These are phyloP conservation scores for Xerocomellus chrysenteron DNA, from an alignment of 768 basidiomycete genomes.

Conservation along the genomic window DNA sequence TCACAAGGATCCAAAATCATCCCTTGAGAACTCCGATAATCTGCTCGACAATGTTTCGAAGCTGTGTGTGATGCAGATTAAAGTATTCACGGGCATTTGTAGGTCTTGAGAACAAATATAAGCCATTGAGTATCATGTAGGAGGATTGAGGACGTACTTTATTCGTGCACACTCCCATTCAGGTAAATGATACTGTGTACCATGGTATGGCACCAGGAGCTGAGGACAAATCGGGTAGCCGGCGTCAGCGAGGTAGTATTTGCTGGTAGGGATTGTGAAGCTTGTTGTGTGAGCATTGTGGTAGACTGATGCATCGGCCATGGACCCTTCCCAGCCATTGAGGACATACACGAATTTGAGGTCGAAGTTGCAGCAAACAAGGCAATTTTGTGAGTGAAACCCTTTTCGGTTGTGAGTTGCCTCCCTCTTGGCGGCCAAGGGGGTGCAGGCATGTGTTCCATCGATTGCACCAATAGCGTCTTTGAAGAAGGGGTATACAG, in stretches of 20 bases:
- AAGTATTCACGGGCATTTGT: constrained; percentile 17
- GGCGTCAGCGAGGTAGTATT: neutral
- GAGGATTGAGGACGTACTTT: too few relatives aligned
- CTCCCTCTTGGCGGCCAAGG: neutral
- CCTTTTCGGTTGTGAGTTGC: neutral
- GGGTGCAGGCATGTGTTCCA: neutral
- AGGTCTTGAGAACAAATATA: constrained; percentile 7
- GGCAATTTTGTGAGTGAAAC: neutral
- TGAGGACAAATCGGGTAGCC: neutral
- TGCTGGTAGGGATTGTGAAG: neutral
- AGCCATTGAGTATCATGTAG: too few relatives aligned
- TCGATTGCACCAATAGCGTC: neutral
- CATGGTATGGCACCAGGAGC: neutral
- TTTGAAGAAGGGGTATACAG: neutral
- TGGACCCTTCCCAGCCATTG: neutral
- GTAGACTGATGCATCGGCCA: too few relatives aligned
- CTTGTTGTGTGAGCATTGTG: too few relatives aligned
- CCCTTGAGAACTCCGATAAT: constrained; percentile 16
- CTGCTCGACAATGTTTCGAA: neutral
- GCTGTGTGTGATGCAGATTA: constrained; percentile 23
- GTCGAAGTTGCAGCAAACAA: neutral
- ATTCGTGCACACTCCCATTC: neutral
- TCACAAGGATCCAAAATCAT: constrained; percentile 16
- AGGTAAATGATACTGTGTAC: neutral
- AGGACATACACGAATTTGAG: neutral